phyloP scores from a whole-genome alignment of 768 basidiomycete species.

The Dioszegia crocea region DNA sequence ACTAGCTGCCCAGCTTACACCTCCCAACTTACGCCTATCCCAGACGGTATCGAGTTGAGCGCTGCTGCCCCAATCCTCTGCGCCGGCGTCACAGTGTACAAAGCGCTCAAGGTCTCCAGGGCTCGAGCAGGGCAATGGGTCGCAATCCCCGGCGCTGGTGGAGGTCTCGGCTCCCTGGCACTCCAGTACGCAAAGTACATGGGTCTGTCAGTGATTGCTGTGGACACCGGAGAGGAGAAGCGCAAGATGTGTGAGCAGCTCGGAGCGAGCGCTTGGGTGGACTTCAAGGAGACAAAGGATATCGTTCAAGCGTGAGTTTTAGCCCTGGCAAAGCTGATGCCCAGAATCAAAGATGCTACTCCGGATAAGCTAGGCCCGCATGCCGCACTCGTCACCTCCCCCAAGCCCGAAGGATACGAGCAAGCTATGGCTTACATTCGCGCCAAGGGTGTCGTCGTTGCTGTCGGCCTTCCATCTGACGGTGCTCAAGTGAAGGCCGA shows the following conservation, averaged over 20 bases:
- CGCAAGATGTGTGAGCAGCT: conserved; percentile 59
- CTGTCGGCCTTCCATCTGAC: conserved; percentile 67
- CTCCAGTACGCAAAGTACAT: conserved; percentile 70
- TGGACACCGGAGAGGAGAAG: conserved; percentile 76
- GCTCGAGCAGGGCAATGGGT: conserved; percentile 61
- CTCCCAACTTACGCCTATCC: conserved; percentile 65
- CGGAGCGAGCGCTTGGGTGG: conserved; percentile 67
- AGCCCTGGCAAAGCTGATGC: not conserved
- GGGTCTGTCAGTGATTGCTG: conserved; percentile 74
- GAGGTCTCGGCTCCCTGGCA: conserved; percentile 76
- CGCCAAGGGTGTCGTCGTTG: conserved; percentile 55
- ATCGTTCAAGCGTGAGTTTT: conserved; percentile 56
- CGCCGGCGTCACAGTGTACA: conserved; percentile 75
- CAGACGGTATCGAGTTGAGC: conserved; percentile 57
- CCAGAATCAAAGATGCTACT: conserved; percentile 58
- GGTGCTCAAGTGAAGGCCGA: conserved; percentile 50
- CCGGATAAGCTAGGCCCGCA: conserved; percentile 66
- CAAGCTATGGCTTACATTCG: conserved; percentile 64
- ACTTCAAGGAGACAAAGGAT: conserved; percentile 67
- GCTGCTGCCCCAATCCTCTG: conserved; percentile 71
- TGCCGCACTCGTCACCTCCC: conserved; percentile 53
- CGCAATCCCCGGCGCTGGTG: conserved; percentile 46
- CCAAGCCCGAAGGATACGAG: conserved; percentile 51
- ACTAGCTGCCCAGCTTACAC: conserved; percentile 54
- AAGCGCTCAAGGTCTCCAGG: conserved; percentile 70